Conservation (phyloP, 2,329 filamentous ascomycete genomes). For the Neonectria hederae region DNA sequence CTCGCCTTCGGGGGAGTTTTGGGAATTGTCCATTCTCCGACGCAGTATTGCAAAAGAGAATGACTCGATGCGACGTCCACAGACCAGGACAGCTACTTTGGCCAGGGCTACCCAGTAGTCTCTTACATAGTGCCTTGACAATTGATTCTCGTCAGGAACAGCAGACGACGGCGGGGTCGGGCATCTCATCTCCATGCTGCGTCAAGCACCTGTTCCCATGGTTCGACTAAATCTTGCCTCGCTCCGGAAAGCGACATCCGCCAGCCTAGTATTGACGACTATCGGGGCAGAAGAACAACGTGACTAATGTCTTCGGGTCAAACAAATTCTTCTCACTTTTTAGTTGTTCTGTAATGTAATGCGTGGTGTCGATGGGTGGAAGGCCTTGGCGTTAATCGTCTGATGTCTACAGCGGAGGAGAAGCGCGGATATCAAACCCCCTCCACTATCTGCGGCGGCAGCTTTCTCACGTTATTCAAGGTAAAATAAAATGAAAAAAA, state of each 20-base stretch:
- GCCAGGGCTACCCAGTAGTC: background rate
- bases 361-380: background rate
- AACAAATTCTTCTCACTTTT: no score
- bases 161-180: background rate
- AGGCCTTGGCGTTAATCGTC: background rate
- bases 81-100: background rate
- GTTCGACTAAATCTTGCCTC: slow-evolving; percentile 2
- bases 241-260: background rate
- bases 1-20: background rate
- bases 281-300: background rate
- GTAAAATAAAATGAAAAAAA: no score
- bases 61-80: background rate
- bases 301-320: background rate
- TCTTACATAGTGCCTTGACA: background rate
- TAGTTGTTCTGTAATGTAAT: background rate
- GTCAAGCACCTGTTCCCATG: background rate
- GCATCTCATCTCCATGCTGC: background rate
- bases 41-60: background rate
- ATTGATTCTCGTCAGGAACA: background rate
- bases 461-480: no score
- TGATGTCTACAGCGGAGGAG: background rate
- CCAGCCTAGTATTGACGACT: background rate
- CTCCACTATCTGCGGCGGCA: no score
- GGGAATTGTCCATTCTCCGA: background rate
- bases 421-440: background rate